Evolutionary conservation across 1,139 yeast genomes (phyloP).

Genomic region (Kodamaea suecica): DNA sequence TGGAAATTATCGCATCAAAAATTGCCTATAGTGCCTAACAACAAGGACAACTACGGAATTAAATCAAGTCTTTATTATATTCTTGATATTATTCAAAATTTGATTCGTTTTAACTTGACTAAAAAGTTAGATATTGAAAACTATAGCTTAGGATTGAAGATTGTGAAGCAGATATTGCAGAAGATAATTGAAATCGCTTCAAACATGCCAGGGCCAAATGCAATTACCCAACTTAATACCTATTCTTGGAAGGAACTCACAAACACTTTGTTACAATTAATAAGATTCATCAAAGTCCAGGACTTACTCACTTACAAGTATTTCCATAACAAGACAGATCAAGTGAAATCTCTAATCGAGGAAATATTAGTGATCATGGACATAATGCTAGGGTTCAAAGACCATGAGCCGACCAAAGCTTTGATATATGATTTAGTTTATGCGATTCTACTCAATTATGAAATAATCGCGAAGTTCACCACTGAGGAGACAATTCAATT

Average conservation of each 20-base stretch:
- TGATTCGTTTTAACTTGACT: constrained; percentile 40
- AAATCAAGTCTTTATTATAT: constrained; percentile 37
- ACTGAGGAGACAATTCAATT: constrained; percentile 12
- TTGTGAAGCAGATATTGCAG: constrained; percentile 22
- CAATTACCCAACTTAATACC: constrained; percentile 7
- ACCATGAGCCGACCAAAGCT: background rate
- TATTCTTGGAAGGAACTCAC: constrained; percentile 33
- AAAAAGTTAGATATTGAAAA: constrained; percentile 32
- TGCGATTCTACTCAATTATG: constrained; percentile 31
- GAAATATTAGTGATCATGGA: constrained; percentile 29
- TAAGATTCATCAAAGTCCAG: constrained; percentile 27
- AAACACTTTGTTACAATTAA: constrained; percentile 24
- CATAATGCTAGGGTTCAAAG: constrained; percentile 13
- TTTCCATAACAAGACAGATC: constrained; percentile 13
- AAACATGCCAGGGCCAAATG: constrained; percentile 2
- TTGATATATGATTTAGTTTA: constrained; percentile 25
- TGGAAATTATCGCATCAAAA: constrained; percentile 46
- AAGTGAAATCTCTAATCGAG: constrained; percentile 21
- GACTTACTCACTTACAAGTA: constrained; percentile 18
- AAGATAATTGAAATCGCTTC: constrained; percentile 8
- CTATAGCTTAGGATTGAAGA: constrained; percentile 26
- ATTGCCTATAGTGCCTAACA: constrained; percentile 32
- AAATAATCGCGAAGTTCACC: constrained; percentile 18
- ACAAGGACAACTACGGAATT: constrained; percentile 21
- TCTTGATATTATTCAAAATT: constrained; percentile 35